phyloP scores from a whole-genome alignment of 1,284 basidiomycete genomes.

The Lentinula novae-zelandiae region DNA sequence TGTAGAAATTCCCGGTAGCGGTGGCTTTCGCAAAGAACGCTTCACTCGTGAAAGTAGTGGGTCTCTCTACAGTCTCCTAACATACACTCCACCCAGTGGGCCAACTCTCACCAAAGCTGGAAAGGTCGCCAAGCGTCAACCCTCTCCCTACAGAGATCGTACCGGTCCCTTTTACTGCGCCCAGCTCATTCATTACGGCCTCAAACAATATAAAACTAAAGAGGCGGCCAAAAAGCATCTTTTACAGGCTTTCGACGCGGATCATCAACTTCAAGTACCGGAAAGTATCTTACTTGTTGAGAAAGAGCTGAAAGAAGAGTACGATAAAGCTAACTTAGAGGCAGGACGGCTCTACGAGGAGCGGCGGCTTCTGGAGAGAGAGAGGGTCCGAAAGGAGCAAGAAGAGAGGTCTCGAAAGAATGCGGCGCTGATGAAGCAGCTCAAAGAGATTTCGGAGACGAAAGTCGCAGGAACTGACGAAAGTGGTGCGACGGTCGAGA shows the following conservation, averaged over 20 bases:
- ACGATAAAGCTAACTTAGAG: conserved; percentile 10
- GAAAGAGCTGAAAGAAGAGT: conserved; percentile 10
- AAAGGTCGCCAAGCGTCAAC: conserved; percentile 24
- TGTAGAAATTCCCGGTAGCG: conserved; percentile 7
- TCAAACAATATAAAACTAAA: conserved; percentile 21
- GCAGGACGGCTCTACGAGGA: conserved; percentile 14
- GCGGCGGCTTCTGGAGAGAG: background rate
- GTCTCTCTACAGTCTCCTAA: conserved; percentile 21
- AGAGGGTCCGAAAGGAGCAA: background rate
- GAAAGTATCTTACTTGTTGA: conserved; percentile 16
- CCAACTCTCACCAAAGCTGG: conserved; percentile 14
- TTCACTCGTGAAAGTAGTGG: background rate
- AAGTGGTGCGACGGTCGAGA: background rate
- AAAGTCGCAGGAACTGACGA: background rate
- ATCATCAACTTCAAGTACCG: conserved; percentile 16
- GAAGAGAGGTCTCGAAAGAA: background rate
- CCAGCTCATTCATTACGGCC: conserved; percentile 22
- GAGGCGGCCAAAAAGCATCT: conserved; percentile 23
- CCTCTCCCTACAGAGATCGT: conserved; percentile 20
- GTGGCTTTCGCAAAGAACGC: background rate
- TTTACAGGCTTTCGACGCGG: conserved; percentile 18
- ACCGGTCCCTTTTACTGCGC: conserved; percentile 22
- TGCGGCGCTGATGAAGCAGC: background rate
- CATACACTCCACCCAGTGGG: conserved; percentile 18
- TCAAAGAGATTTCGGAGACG: background rate